phyloP scores from a whole-genome alignment of 257 asterid species.

The Asclepias syriaca region DNA sequence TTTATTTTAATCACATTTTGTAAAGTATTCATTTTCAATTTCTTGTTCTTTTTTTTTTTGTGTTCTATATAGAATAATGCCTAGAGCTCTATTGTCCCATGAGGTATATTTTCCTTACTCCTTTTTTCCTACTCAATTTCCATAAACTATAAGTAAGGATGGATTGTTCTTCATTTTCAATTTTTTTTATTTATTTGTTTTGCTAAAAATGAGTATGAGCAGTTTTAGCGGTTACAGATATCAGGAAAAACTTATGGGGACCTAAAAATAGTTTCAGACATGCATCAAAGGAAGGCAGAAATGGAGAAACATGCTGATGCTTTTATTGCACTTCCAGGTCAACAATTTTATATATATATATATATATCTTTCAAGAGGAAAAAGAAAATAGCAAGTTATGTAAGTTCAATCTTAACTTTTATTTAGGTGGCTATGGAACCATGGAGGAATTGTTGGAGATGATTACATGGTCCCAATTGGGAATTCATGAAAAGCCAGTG shows the following conservation, averaged over 20 bases:
- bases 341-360: neutral
- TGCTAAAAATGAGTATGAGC: neutral
- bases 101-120: constrained; percentile 40
- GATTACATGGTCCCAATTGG: constrained; percentile 66
- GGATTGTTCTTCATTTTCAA: neutral
- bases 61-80: constrained; percentile 39
- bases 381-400: neutral
- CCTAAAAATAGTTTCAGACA: constrained; percentile 50
- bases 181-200: neutral
- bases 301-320: constrained; percentile 73
- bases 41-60: constrained; percentile 2
- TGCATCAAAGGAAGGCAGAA: constrained; percentile 73
- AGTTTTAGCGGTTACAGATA: constrained; percentile 12
- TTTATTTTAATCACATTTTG: neutral
- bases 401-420: too few species aligned
- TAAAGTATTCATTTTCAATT: neutral
- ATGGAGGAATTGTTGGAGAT: constrained; percentile 73
- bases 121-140: neutral
- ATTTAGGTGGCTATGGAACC: constrained; percentile 69
- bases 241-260: constrained; percentile 50
- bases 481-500: constrained; percentile 71
- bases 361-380: neutral
- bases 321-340: constrained; percentile 76
- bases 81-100: constrained; percentile 51
- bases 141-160: neutral